These are phyloP conservation scores for Anthostomella pinea DNA, from an alignment of 2,329 filamentous ascomycete species.

Conservation along the genomic window DNA sequence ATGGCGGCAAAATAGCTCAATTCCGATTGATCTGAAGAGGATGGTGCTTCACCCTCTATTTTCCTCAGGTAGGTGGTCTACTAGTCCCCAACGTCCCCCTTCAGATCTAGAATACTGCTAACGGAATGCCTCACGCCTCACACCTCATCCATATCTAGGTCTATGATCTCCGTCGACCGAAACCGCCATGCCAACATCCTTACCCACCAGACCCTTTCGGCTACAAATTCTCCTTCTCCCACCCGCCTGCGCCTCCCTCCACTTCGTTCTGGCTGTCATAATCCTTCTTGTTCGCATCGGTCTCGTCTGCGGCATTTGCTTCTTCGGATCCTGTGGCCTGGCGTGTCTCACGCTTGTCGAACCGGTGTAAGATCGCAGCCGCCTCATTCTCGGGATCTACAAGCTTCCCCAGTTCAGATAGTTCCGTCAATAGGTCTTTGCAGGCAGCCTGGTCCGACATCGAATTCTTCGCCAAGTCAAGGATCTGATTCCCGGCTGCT, in stretches of 20 bases:
- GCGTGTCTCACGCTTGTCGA: constrained; percentile 11
- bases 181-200: background rate
- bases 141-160: background rate
- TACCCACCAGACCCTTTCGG: background rate
- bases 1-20: constrained; percentile 68
- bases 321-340: background rate
- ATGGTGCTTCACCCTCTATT: constrained; percentile 62
- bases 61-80: constrained; percentile 30
- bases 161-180: background rate
- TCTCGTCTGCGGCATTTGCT: background rate
- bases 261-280: background rate
- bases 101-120: constrained; percentile 30
- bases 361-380: constrained; percentile 15
- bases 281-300: background rate
- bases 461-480: constrained; percentile 20
- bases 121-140: constrained; percentile 14
- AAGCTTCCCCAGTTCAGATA: constrained; percentile 24
- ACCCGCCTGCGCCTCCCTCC: background rate
- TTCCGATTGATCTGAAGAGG: constrained; percentile 89
- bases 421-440: constrained; percentile 23
- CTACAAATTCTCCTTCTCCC: background rate
- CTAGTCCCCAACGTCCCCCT: constrained; percentile 7
- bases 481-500: constrained; percentile 15
- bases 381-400: constrained; percentile 19
- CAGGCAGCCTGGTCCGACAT: constrained; percentile 21